These are phyloP conservation scores for Cryptococcus sp. DNA, from an alignment of 1,284 basidiomycete species.

Conservation along the genomic window DNA sequence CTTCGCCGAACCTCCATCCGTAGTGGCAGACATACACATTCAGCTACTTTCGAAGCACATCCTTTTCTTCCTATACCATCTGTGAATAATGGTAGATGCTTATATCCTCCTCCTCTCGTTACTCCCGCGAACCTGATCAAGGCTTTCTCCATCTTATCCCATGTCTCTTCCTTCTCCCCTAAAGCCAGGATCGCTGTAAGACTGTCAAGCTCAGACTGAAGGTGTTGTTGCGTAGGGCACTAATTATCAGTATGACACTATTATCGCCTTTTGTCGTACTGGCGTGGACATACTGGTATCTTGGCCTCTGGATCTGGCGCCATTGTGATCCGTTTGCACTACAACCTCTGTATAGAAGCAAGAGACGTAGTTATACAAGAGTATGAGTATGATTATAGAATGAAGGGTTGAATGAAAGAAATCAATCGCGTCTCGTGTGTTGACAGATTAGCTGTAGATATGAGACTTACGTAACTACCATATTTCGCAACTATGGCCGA, in stretches of 20 bases:
- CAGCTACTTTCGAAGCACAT: conserved; percentile 38
- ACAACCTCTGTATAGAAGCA: too few species aligned
- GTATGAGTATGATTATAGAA: too few species aligned
- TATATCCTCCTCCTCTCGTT: conserved; percentile 47
- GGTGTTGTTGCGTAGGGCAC: conserved; percentile 43
- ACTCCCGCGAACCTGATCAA: conserved; percentile 45
- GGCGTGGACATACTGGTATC: conserved; percentile 38
- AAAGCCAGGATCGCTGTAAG: conserved; percentile 36
- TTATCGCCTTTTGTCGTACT: background rate
- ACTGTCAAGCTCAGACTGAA: conserved; percentile 39
- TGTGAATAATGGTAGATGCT: conserved; percentile 38
- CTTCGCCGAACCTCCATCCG: background rate
- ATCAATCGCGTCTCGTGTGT: too few species aligned
- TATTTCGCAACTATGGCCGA: too few species aligned
- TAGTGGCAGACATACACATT: conserved; percentile 39
- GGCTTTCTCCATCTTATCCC: conserved; percentile 47
- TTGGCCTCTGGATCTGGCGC: conserved; percentile 36
- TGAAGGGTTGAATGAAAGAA: too few species aligned
- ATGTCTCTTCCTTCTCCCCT: conserved; percentile 48
- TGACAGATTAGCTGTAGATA: too few species aligned
- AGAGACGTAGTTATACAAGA: too few species aligned
- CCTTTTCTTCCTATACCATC: conserved; percentile 44
- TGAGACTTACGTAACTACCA: too few species aligned
- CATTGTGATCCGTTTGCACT: conserved; percentile 19
- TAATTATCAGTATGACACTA: conserved; percentile 11